Base-by-base conservation (phyloP, 2,329 filamentous ascomycete genomes). In the Cyphellophora europaea region DNA sequence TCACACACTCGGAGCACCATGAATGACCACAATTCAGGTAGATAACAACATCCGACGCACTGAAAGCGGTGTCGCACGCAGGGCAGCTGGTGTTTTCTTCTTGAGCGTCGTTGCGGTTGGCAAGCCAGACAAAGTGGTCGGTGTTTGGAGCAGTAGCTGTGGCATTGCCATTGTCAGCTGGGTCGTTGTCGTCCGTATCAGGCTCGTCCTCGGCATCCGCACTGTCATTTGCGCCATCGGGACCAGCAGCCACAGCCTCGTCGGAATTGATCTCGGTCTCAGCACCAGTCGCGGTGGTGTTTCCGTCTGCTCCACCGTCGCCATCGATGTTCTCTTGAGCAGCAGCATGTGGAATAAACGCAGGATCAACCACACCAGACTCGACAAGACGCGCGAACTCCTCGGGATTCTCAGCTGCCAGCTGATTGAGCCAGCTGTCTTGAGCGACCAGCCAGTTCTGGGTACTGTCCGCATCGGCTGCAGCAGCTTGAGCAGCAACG, bases 1-100 rank as follows among this genome's bases (percentile, higher is more conserved):
- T 42, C 2, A 42, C 36, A 30, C 40, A 42, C 6, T 12, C 3
- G 16, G 15, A 25, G 19, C 40, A 42, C 21, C 33, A 42, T 6
- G n/a, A 6, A 27, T 42, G 36, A 4, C 36, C 40, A 29, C 40
- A 42, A 27, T 11, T 19, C 3, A 39, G 36, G 12, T 4, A 27
- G 11, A 42, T 39, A 5, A 21, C 30, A 11, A 8, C 18, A 4
- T 21, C 5, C 19, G 8, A 8, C 8, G 21, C 8, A 25, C n/a
- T n/a, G 21, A 25, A 25, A 8, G 8, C 21, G n/a, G n/a, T n/a
- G n/a, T 8, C n/a, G 21, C 21, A 25, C 8, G 21, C 21, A 25
- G 21, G 21, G 21, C 21, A 25, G n/a, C 8, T n/a, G 8, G 8
- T n/a, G n/a, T 25, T 25, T n/a, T 8, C 21, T 25, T 25, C 21